phyloP scores from a whole-genome alignment of 2,329 filamentous ascomycete genomes.

The Hortaea sp. region DNA sequence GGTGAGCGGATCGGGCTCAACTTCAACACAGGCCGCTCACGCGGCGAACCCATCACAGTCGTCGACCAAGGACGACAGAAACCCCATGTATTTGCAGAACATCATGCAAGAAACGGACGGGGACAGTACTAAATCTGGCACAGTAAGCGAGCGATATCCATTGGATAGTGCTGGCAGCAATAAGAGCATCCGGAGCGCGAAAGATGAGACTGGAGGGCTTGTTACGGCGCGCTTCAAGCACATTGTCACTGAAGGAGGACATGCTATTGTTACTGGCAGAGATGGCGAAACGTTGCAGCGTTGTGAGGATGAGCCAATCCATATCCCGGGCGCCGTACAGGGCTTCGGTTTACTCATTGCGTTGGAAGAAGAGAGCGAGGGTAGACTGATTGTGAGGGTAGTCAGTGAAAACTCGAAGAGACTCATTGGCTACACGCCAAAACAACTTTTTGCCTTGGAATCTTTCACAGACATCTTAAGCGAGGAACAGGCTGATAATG shows the following conservation, averaged over 20 bases:
- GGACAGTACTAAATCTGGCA: constrained; percentile 13
- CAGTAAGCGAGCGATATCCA: constrained; percentile 15
- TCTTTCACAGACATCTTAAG: constrained; percentile 77
- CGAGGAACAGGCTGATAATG: constrained; percentile 73
- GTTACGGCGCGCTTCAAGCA: constrained; percentile 71
- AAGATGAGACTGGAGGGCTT: constrained; percentile 38
- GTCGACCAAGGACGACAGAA: neutral
- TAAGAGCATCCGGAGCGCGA: constrained; percentile 25
- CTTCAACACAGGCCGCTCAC: neutral
- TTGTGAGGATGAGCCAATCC: constrained; percentile 87
- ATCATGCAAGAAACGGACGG: constrained; percentile 5
- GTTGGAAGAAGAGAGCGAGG: constrained; percentile 58
- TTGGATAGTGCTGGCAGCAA: constrained; percentile 22
- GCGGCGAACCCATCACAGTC: neutral
- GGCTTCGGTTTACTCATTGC: constrained; percentile 69
- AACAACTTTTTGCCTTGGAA: constrained; percentile 60
- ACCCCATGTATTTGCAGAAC: constrained; percentile 5
- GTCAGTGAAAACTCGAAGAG: constrained; percentile 71
- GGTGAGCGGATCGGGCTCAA: neutral
- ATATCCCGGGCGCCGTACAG: constrained; percentile 73
- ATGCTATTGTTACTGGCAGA: constrained; percentile 72
- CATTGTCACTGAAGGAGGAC: constrained; percentile 63
- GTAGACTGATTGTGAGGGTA: constrained; percentile 58
- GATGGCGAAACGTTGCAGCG: constrained; percentile 61
- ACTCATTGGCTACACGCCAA: constrained; percentile 67